Conservation (phyloP, 345 rosid genomes). For the Brassica carinata region DNA sequence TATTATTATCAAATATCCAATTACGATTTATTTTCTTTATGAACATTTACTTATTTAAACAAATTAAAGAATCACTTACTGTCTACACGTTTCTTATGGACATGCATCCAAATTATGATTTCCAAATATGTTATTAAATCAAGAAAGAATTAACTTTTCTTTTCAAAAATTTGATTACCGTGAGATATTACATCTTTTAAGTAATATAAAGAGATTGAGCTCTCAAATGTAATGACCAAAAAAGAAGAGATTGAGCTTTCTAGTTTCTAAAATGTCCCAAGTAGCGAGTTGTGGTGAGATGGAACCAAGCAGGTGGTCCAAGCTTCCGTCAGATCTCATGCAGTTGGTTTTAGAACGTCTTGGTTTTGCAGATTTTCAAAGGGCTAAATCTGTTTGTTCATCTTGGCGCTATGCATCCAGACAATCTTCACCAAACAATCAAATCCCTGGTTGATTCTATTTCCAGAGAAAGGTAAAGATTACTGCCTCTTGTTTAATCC, state of each 20-base stretch:
- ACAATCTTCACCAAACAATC: neutral
- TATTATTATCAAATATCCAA: neutral
- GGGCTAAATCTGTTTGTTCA: slow-evolving; percentile 19
- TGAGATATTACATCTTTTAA: neutral
- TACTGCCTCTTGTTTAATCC: too few species aligned
- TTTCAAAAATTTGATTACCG: neutral
- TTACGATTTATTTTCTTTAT: neutral
- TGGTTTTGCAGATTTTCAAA: slow-evolving; percentile 19
- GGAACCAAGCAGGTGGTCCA: slow-evolving; percentile 16
- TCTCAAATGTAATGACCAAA: neutral
- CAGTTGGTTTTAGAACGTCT: slow-evolving; percentile 3
- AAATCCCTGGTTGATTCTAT: slow-evolving; percentile 17
- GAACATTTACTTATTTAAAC: neutral
- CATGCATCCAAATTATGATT: neutral
- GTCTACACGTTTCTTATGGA: neutral
- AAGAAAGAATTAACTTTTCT: neutral
- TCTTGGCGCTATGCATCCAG: slow-evolving; percentile 5
- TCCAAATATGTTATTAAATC: neutral
- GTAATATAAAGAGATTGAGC: neutral
- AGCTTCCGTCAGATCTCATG: neutral
- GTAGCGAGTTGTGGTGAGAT: neutral
- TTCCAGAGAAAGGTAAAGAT: slow-evolving; percentile 6
- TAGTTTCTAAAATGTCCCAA: neutral
- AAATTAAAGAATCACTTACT: neutral
- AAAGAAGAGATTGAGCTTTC: neutral